These are phyloP conservation scores for Butyriboletus loyo DNA, from an alignment of 768 basidiomycete genomes.

Conservation along the genomic window DNA sequence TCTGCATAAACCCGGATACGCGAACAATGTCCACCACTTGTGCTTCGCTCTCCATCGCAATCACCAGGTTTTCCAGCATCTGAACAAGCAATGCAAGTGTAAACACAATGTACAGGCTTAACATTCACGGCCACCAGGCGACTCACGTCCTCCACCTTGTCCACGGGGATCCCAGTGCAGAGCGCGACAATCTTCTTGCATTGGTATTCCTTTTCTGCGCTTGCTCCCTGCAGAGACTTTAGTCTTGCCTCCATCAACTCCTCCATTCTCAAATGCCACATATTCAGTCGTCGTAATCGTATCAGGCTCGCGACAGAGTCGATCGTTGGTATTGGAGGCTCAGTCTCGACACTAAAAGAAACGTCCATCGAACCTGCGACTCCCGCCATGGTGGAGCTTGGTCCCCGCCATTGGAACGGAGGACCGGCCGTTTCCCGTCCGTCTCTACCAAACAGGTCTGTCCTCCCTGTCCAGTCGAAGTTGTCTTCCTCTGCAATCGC, in stretches of 20 bases:
- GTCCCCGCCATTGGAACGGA: constrained; percentile 70
- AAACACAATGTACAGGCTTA: constrained; percentile 22
- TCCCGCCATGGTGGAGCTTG: constrained; percentile 62
- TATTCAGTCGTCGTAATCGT: constrained; percentile 67
- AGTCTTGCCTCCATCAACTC: constrained; percentile 69
- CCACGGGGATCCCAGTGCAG: constrained; percentile 81
- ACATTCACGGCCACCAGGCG: constrained; percentile 12
- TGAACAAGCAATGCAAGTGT: constrained; percentile 32
- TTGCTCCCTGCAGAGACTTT: constrained; percentile 68
- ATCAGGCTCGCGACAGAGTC: constrained; percentile 63
- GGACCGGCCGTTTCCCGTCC: constrained; percentile 38
- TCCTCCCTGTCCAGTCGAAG: constrained; percentile 89
- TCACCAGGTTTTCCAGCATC: constrained; percentile 82
- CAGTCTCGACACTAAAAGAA: constrained; percentile 60
- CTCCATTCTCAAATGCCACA: constrained; percentile 83
- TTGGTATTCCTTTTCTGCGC: constrained; percentile 86
- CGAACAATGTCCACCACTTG: constrained; percentile 79
- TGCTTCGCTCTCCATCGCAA: constrained; percentile 86
- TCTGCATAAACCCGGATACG: constrained; percentile 90
- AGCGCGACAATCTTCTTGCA: constrained; percentile 89
- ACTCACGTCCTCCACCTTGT: constrained; percentile 88
- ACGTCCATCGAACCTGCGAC: constrained; percentile 65
- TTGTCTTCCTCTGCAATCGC: constrained; percentile 74
- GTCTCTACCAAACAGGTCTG: constrained; percentile 40
- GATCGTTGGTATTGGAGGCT: constrained; percentile 63